Percentiles rank a stretch among this genome's conserved stretches.
Evolutionary conservation across 306 rosid species (phyloP).

Genomic region (Sechiopsis laciniata): DNA sequence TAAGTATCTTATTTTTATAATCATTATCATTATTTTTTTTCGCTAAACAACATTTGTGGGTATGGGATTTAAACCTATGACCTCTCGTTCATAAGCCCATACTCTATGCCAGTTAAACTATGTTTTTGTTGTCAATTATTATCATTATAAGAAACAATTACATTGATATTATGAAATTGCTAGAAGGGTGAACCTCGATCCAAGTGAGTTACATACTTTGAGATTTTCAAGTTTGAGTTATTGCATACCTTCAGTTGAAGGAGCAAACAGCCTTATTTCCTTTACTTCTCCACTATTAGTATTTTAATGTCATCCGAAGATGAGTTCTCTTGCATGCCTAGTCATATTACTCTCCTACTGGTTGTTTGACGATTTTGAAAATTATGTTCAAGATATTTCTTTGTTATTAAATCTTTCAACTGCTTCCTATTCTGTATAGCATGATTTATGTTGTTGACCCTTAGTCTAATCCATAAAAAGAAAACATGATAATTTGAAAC

Average conservation of each 20-base stretch:
- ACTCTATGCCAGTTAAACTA: too few species aligned
- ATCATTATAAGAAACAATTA: background rate
- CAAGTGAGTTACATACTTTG: background rate
- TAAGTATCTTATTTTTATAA: background rate
- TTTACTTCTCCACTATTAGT: background rate
- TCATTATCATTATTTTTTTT: background rate
- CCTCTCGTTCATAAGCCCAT: too few species aligned
- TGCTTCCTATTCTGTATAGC: background rate
- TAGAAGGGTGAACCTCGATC: background rate
- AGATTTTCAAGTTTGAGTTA: background rate
- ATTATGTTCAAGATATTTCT: background rate
- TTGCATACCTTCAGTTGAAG: background rate
- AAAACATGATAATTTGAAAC: background rate
- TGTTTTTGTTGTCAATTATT: too few species aligned
- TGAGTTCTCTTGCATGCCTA: background rate
- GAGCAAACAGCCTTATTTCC: background rate
- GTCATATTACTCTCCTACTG: background rate
- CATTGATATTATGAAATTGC: background rate
- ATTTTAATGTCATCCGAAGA: background rate
- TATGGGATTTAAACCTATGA: too few species aligned
- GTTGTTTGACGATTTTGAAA: conserved; percentile 15
- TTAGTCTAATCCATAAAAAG: background rate
- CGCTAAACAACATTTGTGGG: too few species aligned
- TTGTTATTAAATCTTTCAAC: background rate
- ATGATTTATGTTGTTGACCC: background rate